phyloP scores from a whole-genome alignment of 768 basidiomycete species.

The Fomitopsis serialis region DNA sequence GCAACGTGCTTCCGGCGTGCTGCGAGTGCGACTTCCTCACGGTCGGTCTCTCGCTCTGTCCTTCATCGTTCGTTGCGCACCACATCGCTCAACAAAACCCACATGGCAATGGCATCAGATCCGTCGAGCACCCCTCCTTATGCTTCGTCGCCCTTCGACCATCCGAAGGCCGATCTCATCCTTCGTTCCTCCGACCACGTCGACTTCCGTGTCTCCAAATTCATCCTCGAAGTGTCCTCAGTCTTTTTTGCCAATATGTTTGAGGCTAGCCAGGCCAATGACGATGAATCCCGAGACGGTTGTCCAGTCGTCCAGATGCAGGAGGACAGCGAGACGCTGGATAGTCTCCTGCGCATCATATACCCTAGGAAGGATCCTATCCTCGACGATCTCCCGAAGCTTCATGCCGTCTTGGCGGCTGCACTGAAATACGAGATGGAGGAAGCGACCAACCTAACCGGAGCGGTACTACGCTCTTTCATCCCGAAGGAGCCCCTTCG shows the following conservation, averaged over 20 bases:
- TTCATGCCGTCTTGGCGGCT: slow-evolving; percentile 11
- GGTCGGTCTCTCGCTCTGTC: too few species aligned
- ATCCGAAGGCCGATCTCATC: slow-evolving; percentile 21
- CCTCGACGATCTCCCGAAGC: slow-evolving; percentile 3
- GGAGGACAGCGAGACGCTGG: slow-evolving; percentile 2
- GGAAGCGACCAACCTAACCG: not conserved
- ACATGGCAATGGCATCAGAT: not conserved
- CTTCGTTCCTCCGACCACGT: slow-evolving; percentile 20
- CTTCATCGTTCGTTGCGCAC: too few species aligned
- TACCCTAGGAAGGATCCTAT: slow-evolving; percentile 9
- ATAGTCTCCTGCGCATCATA: slow-evolving; percentile 11
- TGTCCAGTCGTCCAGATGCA: not conserved
- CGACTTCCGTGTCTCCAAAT: slow-evolving; percentile 19
- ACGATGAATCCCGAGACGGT: not conserved
- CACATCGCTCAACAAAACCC: too few species aligned
- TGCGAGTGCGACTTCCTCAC: too few species aligned
- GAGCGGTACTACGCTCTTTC: not conserved
- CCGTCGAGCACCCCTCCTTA: not conserved
- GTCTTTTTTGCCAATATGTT: slow-evolving; percentile 23
- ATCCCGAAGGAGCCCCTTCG: not conserved
- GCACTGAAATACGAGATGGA: slow-evolving; percentile 15
- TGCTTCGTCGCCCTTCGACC: slow-evolving; percentile 30
- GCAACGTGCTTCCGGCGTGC: too few species aligned
- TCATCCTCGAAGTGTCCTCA: slow-evolving; percentile 21
- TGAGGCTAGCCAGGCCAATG: not conserved